phyloP scores from a whole-genome alignment of 352 stramenopile genomes.

The Pythium brassicae region DNA sequence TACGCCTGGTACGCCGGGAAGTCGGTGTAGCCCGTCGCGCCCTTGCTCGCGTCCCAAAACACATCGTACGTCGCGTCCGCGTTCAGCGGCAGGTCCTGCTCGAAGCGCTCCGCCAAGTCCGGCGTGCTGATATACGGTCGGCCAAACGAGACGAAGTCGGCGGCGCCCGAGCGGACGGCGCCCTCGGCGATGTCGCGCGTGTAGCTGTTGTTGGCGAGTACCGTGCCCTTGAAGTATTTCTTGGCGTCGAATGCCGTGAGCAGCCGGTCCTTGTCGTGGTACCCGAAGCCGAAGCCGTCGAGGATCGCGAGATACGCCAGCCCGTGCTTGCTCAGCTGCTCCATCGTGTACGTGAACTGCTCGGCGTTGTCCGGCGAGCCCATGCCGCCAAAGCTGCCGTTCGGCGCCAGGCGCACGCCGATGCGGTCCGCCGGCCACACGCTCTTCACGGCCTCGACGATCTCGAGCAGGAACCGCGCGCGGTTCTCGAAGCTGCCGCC shows the following conservation, averaged over 20 bases:
- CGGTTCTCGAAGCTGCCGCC: not conserved
- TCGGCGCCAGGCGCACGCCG: not conserved
- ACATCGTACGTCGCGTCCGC: not conserved
- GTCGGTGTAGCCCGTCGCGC: not conserved
- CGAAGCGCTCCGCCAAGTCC: slow-evolving; percentile 20
- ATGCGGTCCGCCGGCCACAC: not conserved
- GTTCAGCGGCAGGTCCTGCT: not conserved
- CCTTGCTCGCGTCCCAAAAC: not conserved
- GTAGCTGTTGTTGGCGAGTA: slow-evolving; percentile 23
- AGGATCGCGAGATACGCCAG: slow-evolving; percentile 14
- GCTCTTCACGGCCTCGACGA: not conserved
- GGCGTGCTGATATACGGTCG: slow-evolving; percentile 25
- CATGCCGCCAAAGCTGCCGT: not conserved
- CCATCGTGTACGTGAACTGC: not conserved
- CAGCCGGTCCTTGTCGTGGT: slow-evolving; percentile 4
- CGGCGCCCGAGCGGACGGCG: slow-evolving; percentile 3
- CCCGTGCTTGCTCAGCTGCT: slow-evolving; percentile 7
- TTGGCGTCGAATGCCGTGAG: slow-evolving; percentile 13
- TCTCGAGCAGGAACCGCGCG: not conserved
- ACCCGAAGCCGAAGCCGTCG: slow-evolving; percentile 9
- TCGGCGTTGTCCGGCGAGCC: not conserved
- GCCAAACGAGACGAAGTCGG: slow-evolving; percentile 24
- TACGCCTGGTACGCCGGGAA: not conserved
- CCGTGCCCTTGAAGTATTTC: slow-evolving; percentile 13
- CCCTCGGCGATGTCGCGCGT: slow-evolving; percentile 11